These are phyloP conservation scores for Tolypocladium cylindrosporum DNA, from an alignment of 2,329 filamentous ascomycete species.

Conservation along the genomic window DNA sequence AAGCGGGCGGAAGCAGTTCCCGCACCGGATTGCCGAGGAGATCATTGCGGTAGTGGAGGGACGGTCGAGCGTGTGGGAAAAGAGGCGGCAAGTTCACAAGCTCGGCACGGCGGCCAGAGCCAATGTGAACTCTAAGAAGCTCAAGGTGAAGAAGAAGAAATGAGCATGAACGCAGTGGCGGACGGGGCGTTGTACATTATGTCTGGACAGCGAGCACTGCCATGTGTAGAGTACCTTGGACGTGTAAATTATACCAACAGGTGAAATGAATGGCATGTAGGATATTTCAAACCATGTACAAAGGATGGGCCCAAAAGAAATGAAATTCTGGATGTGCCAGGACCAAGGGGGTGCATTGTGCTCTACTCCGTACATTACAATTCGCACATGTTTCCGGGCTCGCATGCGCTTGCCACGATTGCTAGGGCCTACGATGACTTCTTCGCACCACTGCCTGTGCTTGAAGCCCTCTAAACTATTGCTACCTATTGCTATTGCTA, in stretches of 20 bases:
- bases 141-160: slow-evolving; percentile 25
- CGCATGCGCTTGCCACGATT: no score
- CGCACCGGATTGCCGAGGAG: slow-evolving; percentile 74
- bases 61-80: slow-evolving; percentile 74
- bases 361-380: no score
- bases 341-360: no score
- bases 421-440: no score
- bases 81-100: slow-evolving; percentile 69
- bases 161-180: slow-evolving; percentile 1
- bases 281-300: background rate
- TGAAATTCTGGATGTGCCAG: no score
- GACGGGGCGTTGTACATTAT: background rate
- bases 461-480: no score
- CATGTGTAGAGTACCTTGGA: background rate
- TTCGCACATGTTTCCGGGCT: no score
- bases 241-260: background rate
- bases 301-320: background rate
- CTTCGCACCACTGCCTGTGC: no score
- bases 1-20: slow-evolving; percentile 62
- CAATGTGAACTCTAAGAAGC: slow-evolving; percentile 46
- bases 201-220: background rate
- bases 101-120: slow-evolving; percentile 66
- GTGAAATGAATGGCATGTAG: background rate
- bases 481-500: no score
- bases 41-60: slow-evolving; percentile 83